Evolutionary conservation across 805 yeast species (phyloP).

Genomic region (Candida xiaguanensis): DNA sequence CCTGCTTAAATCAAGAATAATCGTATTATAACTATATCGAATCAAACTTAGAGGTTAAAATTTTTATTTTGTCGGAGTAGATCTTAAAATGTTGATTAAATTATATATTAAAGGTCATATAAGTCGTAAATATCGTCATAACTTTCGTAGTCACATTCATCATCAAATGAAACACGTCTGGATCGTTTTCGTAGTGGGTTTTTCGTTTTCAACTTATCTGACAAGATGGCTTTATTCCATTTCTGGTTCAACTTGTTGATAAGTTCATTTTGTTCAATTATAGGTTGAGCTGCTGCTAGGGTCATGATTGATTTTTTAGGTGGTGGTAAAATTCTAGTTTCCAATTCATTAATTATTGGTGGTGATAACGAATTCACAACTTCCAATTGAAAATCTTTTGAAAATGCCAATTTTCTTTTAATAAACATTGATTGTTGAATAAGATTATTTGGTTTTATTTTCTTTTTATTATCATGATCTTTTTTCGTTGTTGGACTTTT

Average conservation of each 20-base stretch:
- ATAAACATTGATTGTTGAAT: slow-evolving; percentile 23
- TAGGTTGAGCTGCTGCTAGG: slow-evolving; percentile 12
- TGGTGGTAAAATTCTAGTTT: slow-evolving; percentile 11
- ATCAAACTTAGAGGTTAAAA: too few relatives aligned
- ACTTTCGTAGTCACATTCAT: slow-evolving; percentile 11
- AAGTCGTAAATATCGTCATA: slow-evolving; percentile 8
- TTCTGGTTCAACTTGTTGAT: slow-evolving; percentile 34
- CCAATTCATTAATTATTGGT: slow-evolving; percentile 7
- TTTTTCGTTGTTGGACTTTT: not conserved
- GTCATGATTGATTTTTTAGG: not conserved
- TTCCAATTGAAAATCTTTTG: slow-evolving; percentile 40
- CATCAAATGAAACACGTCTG: slow-evolving; percentile 15
- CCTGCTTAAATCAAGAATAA: too few relatives aligned
- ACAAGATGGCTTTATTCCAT: slow-evolving; percentile 31
- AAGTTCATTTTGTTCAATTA: slow-evolving; percentile 29
- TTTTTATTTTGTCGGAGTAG: not conserved
- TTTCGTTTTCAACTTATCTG: slow-evolving; percentile 3
- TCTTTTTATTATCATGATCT: slow-evolving; percentile 10
- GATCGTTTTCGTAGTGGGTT: slow-evolving; percentile 13
- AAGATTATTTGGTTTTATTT: slow-evolving; percentile 12
- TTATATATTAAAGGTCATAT: slow-evolving; percentile 3
- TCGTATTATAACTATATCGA: too few relatives aligned
- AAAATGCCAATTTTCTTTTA: slow-evolving; percentile 28
- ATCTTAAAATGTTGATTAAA: not conserved
- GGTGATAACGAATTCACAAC: slow-evolving; percentile 11